Conservation (phyloP, 1,284 basidiomycete species). For the Puccinia horiana region DNA sequence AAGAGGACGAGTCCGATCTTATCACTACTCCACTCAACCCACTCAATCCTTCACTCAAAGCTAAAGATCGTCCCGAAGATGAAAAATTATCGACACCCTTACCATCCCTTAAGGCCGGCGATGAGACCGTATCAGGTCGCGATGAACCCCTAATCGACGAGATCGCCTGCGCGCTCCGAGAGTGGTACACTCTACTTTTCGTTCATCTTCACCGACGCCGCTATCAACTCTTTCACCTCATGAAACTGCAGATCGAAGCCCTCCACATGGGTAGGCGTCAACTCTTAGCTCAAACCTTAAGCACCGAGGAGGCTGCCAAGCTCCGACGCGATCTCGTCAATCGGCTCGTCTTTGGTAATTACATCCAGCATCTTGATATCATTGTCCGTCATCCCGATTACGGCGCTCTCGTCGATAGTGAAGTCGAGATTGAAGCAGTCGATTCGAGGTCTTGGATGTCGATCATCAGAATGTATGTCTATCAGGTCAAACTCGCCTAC, state of each 20-base stretch:
- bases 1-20: conserved; percentile 67
- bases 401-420: conserved; percentile 74
- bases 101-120: conserved; percentile 86
- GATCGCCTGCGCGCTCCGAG: conserved; percentile 89
- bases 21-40: background rate
- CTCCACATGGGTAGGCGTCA: conserved; percentile 86
- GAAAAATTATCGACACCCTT: conserved; percentile 82
- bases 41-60: background rate
- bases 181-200: conserved; percentile 68
- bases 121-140: conserved; percentile 79
- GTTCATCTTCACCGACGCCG: conserved; percentile 83
- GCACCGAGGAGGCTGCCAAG: conserved; percentile 78
- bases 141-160: conserved; percentile 91
- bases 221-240: conserved; percentile 82
- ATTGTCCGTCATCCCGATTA: conserved; percentile 91
- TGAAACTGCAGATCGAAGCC: conserved; percentile 85
- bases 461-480: conserved; percentile 81
- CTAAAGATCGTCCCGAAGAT: background rate
- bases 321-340: conserved; percentile 84
- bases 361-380: conserved; percentile 87
- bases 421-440: conserved; percentile 69
- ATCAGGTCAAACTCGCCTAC: conserved; percentile 65
- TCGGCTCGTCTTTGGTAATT: conserved; percentile 82
- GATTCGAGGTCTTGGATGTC: conserved; percentile 53
- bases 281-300: conserved; percentile 80